Percentiles rank a stretch among this genome's conserved stretches.
Evolutionary conservation across 1,284 basidiomycete species (phyloP).

Genomic region (Cutaneotrichosporon cavernicola): DNA sequence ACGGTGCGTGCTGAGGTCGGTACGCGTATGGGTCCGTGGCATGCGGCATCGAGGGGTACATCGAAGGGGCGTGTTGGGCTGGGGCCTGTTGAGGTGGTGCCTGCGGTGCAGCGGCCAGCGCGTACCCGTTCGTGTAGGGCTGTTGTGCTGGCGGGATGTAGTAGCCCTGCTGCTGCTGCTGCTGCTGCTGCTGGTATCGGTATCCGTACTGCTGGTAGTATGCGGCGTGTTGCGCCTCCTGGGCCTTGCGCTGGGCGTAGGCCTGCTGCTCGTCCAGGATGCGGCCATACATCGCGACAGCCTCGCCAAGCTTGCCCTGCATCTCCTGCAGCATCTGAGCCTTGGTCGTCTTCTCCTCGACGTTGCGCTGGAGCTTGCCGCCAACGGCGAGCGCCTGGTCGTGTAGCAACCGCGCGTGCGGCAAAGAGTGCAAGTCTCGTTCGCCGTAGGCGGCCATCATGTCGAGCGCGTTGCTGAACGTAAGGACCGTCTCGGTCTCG

Average conservation of each 20-base stretch:
- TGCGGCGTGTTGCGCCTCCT: conserved; percentile 44
- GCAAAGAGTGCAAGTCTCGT: conserved; percentile 71
- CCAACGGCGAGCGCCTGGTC: conserved; percentile 77
- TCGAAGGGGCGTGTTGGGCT: conserved; percentile 9
- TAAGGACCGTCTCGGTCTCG: conserved; percentile 79
- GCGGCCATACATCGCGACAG: conserved; percentile 84
- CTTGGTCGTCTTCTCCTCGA: conserved; percentile 84
- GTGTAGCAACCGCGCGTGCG: conserved; percentile 76
- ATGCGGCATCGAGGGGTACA: conserved; percentile 17
- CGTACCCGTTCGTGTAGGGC: conserved; percentile 35
- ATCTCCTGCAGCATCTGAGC: conserved; percentile 83
- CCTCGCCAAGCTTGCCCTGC: conserved; percentile 89
- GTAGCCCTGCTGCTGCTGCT: conserved; percentile 19
- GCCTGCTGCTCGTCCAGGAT: conserved; percentile 73
- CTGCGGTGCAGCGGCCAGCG: conserved; percentile 23
- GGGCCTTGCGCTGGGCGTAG: conserved; percentile 46
- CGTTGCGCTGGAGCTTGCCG: conserved; percentile 76
- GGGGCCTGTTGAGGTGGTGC: conserved; percentile 17
- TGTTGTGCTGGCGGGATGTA: conserved; percentile 25
- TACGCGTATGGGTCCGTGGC: conserved; percentile 22
- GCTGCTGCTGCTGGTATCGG: too few relatives aligned
- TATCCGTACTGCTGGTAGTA: conserved; percentile 28
- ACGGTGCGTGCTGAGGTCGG: conserved; percentile 31
- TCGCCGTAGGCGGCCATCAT: conserved; percentile 76
- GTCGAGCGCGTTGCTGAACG: conserved; percentile 84